Evolutionary conservation across 352 stramenopile species (phyloP).

Genomic region (Phytophthora litchii): DNA sequence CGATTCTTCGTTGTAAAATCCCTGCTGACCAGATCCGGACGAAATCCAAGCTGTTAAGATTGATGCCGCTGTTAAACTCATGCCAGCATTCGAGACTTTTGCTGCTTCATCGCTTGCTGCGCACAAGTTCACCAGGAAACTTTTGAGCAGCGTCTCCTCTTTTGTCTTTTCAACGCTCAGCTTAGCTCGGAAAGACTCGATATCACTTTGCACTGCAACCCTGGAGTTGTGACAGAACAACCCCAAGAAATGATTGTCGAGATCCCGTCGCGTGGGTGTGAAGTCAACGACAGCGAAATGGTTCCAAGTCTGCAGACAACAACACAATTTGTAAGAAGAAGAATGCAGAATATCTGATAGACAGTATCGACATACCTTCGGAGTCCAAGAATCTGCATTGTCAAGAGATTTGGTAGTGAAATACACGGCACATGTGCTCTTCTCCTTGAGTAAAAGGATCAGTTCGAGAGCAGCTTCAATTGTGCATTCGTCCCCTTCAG

Average conservation of each 20-base stretch:
- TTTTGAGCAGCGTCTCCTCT: slow-evolving; percentile 24
- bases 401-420: slow-evolving; percentile 48
- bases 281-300: slow-evolving; percentile 56
- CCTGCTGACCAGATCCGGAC: slow-evolving; percentile 18
- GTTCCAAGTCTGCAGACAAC: slow-evolving; percentile 47
- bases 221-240: slow-evolving; percentile 29
- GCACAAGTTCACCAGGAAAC: slow-evolving; percentile 26
- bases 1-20: slow-evolving; percentile 27
- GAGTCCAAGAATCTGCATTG: slow-evolving; percentile 43
- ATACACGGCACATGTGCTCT: slow-evolving; percentile 45
- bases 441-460: slow-evolving; percentile 43
- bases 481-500: slow-evolving; percentile 44
- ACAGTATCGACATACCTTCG: slow-evolving; percentile 40
- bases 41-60: slow-evolving; percentile 35
- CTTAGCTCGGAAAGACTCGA: slow-evolving; percentile 19
- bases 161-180: slow-evolving; percentile 23
- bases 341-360: background rate
- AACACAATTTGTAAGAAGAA: background rate
- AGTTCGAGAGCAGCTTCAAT: slow-evolving; percentile 50
- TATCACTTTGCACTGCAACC: slow-evolving; percentile 14
- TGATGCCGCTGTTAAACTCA: slow-evolving; percentile 13
- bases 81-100: slow-evolving; percentile 8
- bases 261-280: slow-evolving; percentile 38
- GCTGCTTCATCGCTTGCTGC: slow-evolving; percentile 21
- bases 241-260: slow-evolving; percentile 46